These are phyloP conservation scores for Mayamaea pseudoterrestris DNA, from an alignment of 108 stramenopile genomes.

Conservation along the genomic window DNA sequence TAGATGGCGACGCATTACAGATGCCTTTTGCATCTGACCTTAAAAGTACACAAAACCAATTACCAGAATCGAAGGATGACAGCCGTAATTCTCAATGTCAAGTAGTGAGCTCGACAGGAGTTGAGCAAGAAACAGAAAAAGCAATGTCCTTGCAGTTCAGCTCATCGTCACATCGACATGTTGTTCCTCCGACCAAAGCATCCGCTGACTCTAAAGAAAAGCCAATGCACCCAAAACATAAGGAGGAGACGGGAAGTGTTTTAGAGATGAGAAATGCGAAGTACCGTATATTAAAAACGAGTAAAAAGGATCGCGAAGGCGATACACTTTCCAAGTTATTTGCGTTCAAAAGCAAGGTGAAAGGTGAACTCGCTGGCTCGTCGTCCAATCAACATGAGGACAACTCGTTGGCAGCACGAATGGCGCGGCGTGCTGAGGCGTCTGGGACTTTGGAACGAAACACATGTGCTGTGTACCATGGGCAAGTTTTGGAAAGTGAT, in stretches of 20 bases:
- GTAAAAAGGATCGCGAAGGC: conserved; percentile 41
- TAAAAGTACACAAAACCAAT: no score
- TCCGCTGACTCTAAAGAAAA: no score
- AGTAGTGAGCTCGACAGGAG: no score
- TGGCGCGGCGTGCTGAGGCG: conserved; percentile 30
- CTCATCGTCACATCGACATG: no score
- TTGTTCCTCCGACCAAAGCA: no score
- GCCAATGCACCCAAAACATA: conserved; percentile 1
- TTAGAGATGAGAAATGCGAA: conserved; percentile 62
- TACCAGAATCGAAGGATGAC: no score
- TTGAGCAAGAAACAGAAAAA: no score
- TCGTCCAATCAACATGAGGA: conserved; percentile 10
- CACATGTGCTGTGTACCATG: conserved; percentile 20
- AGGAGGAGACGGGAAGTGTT: conserved; percentile 15
- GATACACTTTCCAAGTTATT: conserved; percentile 53
- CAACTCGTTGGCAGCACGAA: conserved; percentile 37
- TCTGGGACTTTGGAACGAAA: conserved; percentile 7
- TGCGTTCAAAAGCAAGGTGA: conserved; percentile 54
- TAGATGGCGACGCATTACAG: no score
- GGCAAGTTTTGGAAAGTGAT: conserved; percentile 34
- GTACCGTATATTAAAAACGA: conserved; percentile 28
- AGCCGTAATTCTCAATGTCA: no score
- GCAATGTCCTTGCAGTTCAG: no score
- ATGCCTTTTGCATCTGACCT: no score
- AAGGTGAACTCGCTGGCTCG: not conserved